Evolutionary conservation across 257 asterid species (phyloP).

Genomic region (Nicotiana noctiflora): DNA sequence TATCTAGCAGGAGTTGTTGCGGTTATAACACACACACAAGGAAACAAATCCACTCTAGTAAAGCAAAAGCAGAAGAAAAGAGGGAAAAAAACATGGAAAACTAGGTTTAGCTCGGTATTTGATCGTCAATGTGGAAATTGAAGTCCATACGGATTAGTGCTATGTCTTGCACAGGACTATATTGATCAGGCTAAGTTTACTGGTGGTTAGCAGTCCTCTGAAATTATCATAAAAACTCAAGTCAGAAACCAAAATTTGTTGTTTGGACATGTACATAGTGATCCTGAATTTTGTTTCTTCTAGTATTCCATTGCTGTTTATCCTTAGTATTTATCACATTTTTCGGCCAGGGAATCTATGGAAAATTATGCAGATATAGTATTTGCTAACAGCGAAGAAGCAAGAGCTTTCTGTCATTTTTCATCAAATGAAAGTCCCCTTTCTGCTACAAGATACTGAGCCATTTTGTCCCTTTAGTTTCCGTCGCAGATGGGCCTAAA

Average conservation of each 20-base stretch:
- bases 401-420: conserved; percentile 69
- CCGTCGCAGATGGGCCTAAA: conserved; percentile 85
- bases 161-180: too few species aligned
- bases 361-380: conserved; percentile 79
- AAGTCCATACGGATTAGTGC: too few species aligned
- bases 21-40: too few species aligned
- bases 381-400: conserved; percentile 87
- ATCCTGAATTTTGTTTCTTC: not conserved
- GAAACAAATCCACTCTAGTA: not conserved
- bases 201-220: not conserved
- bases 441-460: conserved; percentile 84
- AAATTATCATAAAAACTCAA: not conserved
- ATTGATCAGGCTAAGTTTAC: not conserved
- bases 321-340: not conserved
- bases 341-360: conserved; percentile 69
- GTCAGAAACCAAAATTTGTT: not conserved
- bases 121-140: too few species aligned
- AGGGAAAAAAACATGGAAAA: too few species aligned
- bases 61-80: too few species aligned
- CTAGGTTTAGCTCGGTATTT: too few species aligned
- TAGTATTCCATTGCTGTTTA: not conserved
- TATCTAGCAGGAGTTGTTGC: too few species aligned
- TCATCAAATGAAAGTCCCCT: conserved; percentile 62
- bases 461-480: conserved; percentile 89
- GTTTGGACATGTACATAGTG: not conserved